Evolutionary conservation across 2,329 filamentous ascomycete genomes (phyloP), one percentile per base, ranked within the genome.

Genomic region (Magnaporthales sp.): DNA sequence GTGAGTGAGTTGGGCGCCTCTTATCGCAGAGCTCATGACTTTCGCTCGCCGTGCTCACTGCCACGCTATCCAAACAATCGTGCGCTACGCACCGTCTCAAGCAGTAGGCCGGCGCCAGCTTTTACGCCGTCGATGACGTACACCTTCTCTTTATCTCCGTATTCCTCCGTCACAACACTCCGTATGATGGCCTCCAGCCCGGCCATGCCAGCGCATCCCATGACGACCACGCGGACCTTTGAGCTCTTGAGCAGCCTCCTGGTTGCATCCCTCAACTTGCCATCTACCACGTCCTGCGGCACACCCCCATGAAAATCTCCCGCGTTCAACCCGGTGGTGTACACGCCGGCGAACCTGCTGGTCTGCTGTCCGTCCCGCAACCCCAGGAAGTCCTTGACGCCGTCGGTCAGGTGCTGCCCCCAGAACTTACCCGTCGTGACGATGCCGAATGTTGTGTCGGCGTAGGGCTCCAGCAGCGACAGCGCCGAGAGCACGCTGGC

Each of bases 171-270:
- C 46, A 91, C 90, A 0, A 89, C 89, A 60, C 85, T 82, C 38
- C 89, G 84, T 54, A 97, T 92, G 67, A 89, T 89, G 56, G 86
- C 81, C 71, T 95, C 90, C 78, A 97, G 83, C 0, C 93, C 93
- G 0, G 89, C 89, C 93, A 97, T 97, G 0, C 93, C 93, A 2
- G 91, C 93, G 75, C 93, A 97, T 0, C 93, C 93, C 80, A 97
- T 84, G 73, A 92, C 90, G 8, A 97, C 86, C 27, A 88, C 90
- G 4, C 82, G 80, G 0, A 93, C 84, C 3, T 81, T 79, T 0
- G 83, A 80, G 13, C 80, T 80, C 8, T 74, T 75, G 30, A 96
- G 77, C 29, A 97, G 78, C 64, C 83, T 80, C 74, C 83, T 85
- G 0, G 91, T 91, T 0, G 93, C 92, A 19, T 86, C 83, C 70